Evolutionary conservation across 345 rosid species (phyloP).

Genomic region (Raphanus sativus): DNA sequence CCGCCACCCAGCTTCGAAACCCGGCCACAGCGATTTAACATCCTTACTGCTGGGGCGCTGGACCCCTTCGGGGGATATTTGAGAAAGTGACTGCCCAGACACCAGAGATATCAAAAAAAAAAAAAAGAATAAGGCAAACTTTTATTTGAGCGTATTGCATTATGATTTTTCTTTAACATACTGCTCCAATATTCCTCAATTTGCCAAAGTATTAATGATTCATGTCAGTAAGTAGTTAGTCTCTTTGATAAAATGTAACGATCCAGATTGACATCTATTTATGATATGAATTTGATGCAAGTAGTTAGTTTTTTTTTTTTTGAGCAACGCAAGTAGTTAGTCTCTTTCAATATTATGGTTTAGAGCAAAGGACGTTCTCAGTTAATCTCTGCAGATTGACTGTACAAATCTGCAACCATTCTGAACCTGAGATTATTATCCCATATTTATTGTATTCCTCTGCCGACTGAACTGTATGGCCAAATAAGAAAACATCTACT

Average conservation of each 20-base stretch:
- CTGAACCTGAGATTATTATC: slow-evolving; percentile 7
- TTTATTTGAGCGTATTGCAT: neutral
- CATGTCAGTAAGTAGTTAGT: slow-evolving; percentile 14
- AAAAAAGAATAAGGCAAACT: neutral
- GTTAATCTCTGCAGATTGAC: slow-evolving; percentile 23
- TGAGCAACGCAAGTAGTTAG: no score
- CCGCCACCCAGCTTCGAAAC: no score
- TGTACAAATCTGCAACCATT: slow-evolving; percentile 20
- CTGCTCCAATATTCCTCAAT: neutral
- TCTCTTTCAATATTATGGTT: neutral
- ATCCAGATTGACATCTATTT: neutral
- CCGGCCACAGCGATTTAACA: no score
- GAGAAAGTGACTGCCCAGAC: no score
- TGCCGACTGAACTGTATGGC: slow-evolving; percentile 24
- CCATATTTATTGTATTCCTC: slow-evolving; percentile 29
- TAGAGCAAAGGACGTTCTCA: neutral
- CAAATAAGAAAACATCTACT: slow-evolving; percentile 20
- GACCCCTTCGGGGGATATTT: no score
- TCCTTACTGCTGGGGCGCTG: no score
- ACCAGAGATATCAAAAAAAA: no score
- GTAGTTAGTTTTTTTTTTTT: no score
- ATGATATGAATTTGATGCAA: neutral
- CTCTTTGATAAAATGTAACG: slow-evolving; percentile 3
- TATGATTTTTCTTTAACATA: no score
- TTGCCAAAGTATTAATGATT: slow-evolving; percentile 18